phyloP scores from a whole-genome alignment of 352 stramenopile genomes.

The Pelagophyceae sp. region DNA sequence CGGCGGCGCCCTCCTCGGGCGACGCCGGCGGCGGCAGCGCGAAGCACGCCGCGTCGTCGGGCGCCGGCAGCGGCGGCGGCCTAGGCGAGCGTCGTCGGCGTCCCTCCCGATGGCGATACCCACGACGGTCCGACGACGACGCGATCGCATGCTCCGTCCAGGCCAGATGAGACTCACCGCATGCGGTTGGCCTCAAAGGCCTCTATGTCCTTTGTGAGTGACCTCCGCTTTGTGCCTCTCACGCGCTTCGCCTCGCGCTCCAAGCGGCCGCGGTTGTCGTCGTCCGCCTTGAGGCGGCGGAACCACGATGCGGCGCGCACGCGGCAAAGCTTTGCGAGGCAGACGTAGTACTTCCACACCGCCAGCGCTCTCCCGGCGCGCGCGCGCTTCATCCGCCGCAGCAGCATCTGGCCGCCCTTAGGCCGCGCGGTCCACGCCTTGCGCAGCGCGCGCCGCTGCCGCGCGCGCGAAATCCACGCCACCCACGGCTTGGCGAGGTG shows the following conservation, averaged over 20 bases:
- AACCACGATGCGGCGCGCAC: neutral
- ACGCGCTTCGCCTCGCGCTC: neutral
- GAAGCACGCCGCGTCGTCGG: neutral
- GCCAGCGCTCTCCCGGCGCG: neutral
- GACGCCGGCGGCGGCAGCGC: neutral
- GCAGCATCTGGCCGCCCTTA: neutral
- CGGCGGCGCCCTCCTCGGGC: neutral
- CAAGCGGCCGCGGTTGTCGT: neutral
- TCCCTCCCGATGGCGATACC: too few species aligned
- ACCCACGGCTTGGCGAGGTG: neutral
- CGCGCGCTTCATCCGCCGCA: neutral
- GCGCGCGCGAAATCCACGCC: neutral
- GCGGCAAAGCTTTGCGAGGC: neutral
- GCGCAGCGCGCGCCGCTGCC: neutral
- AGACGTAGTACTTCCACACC: neutral
- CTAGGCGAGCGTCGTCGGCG: too few species aligned
- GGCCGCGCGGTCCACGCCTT: neutral
- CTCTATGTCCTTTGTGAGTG: neutral
- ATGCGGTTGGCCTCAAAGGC: neutral
- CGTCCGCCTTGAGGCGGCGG: neutral
- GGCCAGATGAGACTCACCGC: neutral
- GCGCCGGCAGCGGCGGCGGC: neutral
- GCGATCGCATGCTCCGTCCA: neutral
- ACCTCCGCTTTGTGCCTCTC: neutral
- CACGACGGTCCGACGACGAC: too few species aligned